These are phyloP conservation scores for Sisymbrium altissimum DNA, from an alignment of 345 rosid species.

Conservation along the genomic window DNA sequence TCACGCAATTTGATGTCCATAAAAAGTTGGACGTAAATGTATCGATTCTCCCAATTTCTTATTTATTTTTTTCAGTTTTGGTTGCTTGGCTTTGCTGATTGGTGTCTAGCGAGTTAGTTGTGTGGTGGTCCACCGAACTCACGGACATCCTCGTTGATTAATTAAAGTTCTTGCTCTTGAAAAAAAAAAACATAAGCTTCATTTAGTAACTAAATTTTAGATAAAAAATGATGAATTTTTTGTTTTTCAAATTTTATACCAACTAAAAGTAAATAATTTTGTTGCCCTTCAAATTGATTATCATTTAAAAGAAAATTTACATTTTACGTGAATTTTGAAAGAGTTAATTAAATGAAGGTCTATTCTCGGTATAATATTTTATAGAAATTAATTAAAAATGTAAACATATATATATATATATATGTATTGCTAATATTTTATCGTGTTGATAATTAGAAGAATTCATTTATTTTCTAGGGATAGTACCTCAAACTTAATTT, in stretches of 20 bases:
- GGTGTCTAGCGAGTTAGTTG: constrained; percentile 8
- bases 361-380: not conserved
- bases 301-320: too few relatives aligned
- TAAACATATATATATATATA: too few relatives aligned
- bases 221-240: too few relatives aligned
- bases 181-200: too few relatives aligned
- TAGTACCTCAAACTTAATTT: not conserved
- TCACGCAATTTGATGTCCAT: not conserved
- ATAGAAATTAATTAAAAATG: too few relatives aligned
- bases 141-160: constrained; percentile 7
- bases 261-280: too few relatives aligned
- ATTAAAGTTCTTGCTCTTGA: not conserved
- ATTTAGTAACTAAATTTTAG: too few relatives aligned
- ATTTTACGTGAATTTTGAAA: not conserved
- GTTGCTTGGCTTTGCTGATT: constrained; percentile 15
- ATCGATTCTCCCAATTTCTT: not conserved
- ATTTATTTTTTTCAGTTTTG: not conserved
- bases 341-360: not conserved
- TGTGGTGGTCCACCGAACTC: constrained; percentile 28
- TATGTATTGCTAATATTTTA: too few relatives aligned
- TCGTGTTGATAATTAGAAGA: not conserved
- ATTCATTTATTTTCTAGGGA: not conserved
- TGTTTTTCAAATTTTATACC: too few relatives aligned
- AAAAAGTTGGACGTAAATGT: not conserved
- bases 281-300: too few relatives aligned